Evolutionary conservation across 805 yeast species (phyloP).

Genomic region (Zygosaccharomyces kombuchaensis): DNA sequence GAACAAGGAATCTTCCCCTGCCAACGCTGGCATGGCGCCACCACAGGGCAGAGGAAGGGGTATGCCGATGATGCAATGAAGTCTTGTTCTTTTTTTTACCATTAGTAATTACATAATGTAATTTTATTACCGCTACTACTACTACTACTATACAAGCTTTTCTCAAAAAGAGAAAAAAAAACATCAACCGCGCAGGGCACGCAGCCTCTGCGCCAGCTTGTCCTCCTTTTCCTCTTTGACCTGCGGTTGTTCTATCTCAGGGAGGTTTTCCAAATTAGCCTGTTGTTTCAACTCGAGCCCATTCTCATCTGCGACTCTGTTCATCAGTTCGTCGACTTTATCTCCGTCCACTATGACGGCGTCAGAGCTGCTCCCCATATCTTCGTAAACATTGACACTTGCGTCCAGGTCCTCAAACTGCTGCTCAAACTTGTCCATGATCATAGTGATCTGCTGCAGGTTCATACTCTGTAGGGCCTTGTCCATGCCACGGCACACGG

Average conservation of each 20-base stretch:
- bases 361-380: slow-evolving; percentile 81
- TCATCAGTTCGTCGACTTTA: slow-evolving; percentile 86
- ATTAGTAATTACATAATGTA: neutral
- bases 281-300: slow-evolving; percentile 90
- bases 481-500: slow-evolving; percentile 94
- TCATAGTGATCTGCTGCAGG: slow-evolving; percentile 82
- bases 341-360: slow-evolving; percentile 92
- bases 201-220: slow-evolving; percentile 75
- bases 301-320: slow-evolving; percentile 93
- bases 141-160: neutral
- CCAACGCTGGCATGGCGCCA: slow-evolving; percentile 46
- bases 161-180: neutral
- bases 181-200: slow-evolving; percentile 64
- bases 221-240: slow-evolving; percentile 77
- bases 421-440: slow-evolving; percentile 94
- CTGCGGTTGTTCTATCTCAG: slow-evolving; percentile 49
- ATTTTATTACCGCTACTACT: no score
- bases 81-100: slow-evolving; percentile 2
- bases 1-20: slow-evolving; percentile 59
- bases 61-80: slow-evolving; percentile 45
- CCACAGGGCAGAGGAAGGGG: slow-evolving; percentile 57
- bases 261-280: slow-evolving; percentile 46
- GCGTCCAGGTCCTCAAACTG: slow-evolving; percentile 97
- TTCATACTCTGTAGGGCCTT: slow-evolving; percentile 94
- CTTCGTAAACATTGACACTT: slow-evolving; percentile 86